phyloP scores from a whole-genome alignment of 1,284 basidiomycete species.

The Tilletia setariae region DNA sequence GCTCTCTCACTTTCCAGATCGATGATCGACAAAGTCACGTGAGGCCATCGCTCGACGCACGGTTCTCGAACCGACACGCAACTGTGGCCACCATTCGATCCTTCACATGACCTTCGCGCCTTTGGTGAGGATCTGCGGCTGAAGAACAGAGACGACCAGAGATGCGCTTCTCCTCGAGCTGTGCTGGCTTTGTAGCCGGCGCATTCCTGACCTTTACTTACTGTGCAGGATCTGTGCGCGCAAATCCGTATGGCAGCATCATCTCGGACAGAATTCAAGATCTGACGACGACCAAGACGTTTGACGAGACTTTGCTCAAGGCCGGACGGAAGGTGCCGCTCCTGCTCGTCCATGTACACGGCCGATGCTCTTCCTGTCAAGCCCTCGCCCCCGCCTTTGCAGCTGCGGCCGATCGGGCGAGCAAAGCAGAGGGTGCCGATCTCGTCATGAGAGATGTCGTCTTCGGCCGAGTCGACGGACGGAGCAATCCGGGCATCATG shows the following conservation, averaged over 20 bases:
- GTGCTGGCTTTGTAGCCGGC: no score
- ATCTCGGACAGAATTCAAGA: background rate
- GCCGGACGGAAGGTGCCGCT: background rate
- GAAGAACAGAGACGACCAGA: no score
- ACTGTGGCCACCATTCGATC: no score
- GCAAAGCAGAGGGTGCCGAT: background rate
- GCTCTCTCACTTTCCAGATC: no score
- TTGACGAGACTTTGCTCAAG: background rate
- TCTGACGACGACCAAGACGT: background rate
- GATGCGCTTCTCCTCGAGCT: no score
- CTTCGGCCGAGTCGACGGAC: background rate
- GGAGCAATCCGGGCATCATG: background rate
- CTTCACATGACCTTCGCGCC: no score
- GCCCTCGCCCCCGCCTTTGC: background rate
- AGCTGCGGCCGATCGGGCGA: background rate
- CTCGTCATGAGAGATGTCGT: background rate
- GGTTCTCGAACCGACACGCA: no score
- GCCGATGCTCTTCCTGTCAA: slow-evolving; percentile 2
- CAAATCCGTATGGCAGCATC: background rate
- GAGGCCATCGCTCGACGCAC: no score
- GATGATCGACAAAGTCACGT: no score
- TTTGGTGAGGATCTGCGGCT: no score
- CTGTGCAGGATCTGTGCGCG: background rate
- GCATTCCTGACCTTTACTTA: no score
- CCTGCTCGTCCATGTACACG: slow-evolving; percentile 10